Evolutionary conservation across 495 filamentous ascomycete species (phyloP).

Genomic region (Amphirosellinia nigrospora): DNA sequence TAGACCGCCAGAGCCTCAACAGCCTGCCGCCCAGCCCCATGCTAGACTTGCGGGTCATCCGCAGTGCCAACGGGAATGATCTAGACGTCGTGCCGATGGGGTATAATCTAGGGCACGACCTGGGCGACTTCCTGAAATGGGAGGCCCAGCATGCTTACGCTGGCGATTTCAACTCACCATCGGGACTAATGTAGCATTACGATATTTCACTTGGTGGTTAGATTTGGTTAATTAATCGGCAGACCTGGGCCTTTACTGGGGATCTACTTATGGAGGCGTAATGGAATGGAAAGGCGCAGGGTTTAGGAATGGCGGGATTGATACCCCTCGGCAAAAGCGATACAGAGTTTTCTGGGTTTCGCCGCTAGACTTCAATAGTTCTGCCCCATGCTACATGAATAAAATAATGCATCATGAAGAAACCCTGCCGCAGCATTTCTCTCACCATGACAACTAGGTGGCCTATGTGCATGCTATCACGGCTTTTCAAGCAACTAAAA

Average conservation of each 20-base stretch:
- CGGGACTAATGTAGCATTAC: conserved; percentile 23
- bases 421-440: background rate
- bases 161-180: conserved; percentile 33
- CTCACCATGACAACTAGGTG: background rate
- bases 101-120: conserved; percentile 60
- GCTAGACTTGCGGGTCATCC: conserved; percentile 51
- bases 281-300: conserved; percentile 16
- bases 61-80: conserved; percentile 47
- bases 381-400: background rate
- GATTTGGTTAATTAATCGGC: background rate
- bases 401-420: background rate
- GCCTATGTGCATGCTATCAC: background rate
- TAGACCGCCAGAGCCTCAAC: conserved; percentile 40
- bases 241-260: background rate
- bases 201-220: background rate
- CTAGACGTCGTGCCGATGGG: conserved; percentile 57
- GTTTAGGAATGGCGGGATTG: background rate
- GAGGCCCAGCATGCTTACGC: conserved; percentile 51
- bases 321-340: conserved; percentile 17
- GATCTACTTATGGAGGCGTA: conserved; percentile 8
- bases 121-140: conserved; percentile 59
- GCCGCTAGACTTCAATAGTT: background rate
- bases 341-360: conserved; percentile 3
- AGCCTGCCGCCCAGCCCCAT: conserved; percentile 59
- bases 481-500: background rate